Conservation (phyloP, 2,329 filamentous ascomycete genomes). For the Neoarthrinium moseri region DNA sequence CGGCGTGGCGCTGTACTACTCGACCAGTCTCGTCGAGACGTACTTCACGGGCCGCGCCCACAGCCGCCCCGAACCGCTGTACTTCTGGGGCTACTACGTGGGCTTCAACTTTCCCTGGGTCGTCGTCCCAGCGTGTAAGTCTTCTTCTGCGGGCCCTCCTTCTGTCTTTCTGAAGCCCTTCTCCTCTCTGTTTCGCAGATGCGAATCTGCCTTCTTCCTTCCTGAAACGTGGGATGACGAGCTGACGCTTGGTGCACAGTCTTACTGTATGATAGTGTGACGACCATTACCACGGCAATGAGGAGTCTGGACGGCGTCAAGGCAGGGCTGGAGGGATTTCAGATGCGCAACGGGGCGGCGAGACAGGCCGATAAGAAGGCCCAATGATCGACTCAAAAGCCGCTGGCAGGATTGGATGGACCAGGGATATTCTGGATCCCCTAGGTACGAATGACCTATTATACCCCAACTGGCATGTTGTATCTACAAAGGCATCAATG, state of each 20-base stretch:
- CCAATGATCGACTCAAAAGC: not conserved
- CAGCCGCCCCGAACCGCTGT: conserved; percentile 58
- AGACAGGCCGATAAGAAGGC: conserved; percentile 6
- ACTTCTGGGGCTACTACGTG: conserved; percentile 64
- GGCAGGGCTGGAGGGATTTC: conserved; percentile 17
- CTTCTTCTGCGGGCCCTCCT: not conserved
- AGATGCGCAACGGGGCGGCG: conserved; percentile 5
- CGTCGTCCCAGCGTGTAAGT: conserved; percentile 53
- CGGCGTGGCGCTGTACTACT: conserved; percentile 62
- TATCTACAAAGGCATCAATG: no score
- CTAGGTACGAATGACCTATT: no score
- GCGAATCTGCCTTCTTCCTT: not conserved
- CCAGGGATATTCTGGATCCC: no score
- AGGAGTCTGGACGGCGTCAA: conserved; percentile 23
- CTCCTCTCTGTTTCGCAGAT: no score
- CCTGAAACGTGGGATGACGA: not conserved
- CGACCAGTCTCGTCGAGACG: conserved; percentile 52
- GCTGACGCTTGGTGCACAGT: conserved; percentile 16
- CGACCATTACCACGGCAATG: conserved; percentile 21
- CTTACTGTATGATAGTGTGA: conserved; percentile 24
- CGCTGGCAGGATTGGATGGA: not conserved
- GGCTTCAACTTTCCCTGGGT: conserved; percentile 62
- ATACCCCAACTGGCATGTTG: no score
- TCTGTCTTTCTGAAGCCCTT: not conserved
- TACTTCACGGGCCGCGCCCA: conserved; percentile 44